Percentiles rank a stretch among this genome's conserved stretches.
Conservation (phyloP, 768 basidiomycete species). For the Rhodotorula diobovata region DNA sequence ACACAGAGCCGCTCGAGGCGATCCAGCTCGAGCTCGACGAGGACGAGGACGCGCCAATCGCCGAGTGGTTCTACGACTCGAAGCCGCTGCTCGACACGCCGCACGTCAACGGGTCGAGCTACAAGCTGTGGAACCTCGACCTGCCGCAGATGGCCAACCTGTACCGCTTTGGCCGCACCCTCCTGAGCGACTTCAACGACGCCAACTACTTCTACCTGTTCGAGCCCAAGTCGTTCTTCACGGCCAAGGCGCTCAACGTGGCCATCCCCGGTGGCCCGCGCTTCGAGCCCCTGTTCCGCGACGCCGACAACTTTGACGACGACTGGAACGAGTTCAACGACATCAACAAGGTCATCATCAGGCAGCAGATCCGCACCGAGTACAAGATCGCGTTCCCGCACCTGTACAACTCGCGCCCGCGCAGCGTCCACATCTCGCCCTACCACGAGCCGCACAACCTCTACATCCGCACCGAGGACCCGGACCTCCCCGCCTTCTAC, state of each 20-base stretch:
- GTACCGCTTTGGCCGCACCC: slow-evolving; percentile 88
- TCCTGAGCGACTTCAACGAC: slow-evolving; percentile 89
- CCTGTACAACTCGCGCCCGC: slow-evolving; percentile 94
- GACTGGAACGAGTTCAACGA: slow-evolving; percentile 81
- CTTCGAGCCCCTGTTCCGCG: slow-evolving; percentile 91
- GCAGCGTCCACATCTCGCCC: slow-evolving; percentile 82
- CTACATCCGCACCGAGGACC: slow-evolving; percentile 97
- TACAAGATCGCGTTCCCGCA: slow-evolving; percentile 99
- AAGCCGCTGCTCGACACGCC: slow-evolving; percentile 82
- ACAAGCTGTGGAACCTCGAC: slow-evolving; percentile 85
- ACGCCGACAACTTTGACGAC: slow-evolving; percentile 96
- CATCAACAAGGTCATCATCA: slow-evolving; percentile 98
- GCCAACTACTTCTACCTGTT: slow-evolving; percentile 86
- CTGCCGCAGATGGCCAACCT: slow-evolving; percentile 95
- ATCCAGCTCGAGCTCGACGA: slow-evolving; percentile 93
- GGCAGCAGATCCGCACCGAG: slow-evolving; percentile 95
- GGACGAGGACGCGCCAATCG: slow-evolving; percentile 82
- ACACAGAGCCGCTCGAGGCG: slow-evolving; percentile 94
- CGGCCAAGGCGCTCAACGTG: slow-evolving; percentile 93
- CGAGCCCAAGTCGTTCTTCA: slow-evolving; percentile 96
- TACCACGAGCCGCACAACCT: slow-evolving; percentile 96
- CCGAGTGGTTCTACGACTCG: slow-evolving; percentile 98
- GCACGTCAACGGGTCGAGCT: slow-evolving; percentile 86
- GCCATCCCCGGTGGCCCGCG: slow-evolving; percentile 97
- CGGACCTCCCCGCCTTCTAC: slow-evolving; percentile 98